phyloP scores from a whole-genome alignment of 805 yeast genomes.

The Ogataea wickerhamii region DNA sequence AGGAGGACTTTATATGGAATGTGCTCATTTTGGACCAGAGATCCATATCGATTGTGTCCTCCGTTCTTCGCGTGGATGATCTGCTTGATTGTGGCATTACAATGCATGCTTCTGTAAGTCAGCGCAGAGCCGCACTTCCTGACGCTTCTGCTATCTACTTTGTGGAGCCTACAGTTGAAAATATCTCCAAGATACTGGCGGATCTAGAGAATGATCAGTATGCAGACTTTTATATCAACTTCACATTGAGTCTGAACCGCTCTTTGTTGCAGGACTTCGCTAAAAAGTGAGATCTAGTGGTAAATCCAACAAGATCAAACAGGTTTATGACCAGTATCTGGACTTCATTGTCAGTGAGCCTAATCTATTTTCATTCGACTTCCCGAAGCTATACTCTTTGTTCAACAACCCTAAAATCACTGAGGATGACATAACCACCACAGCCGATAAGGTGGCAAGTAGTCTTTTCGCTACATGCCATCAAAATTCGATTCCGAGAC shows the following conservation, averaged over 20 bases:
- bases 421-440: constrained; percentile 66
- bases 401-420: constrained; percentile 68
- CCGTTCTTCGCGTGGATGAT: constrained; percentile 91
- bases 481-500: too few relatives aligned
- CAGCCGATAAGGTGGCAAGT: constrained; percentile 68
- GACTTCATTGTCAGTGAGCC: constrained; percentile 94
- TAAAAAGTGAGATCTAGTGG: constrained; percentile 71
- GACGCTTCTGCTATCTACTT: constrained; percentile 96
- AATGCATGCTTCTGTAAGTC: constrained; percentile 70
- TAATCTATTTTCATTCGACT: constrained; percentile 75
- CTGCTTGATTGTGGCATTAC: constrained; percentile 88
- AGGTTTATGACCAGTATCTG: constrained; percentile 90
- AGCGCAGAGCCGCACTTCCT: constrained; percentile 77
- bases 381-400: constrained; percentile 58
- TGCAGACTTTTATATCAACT: constrained; percentile 77
- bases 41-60: constrained; percentile 82
- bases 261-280: constrained; percentile 86
- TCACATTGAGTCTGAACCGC: constrained; percentile 75
- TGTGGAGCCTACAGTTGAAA: constrained; percentile 80
- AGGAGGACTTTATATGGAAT: constrained; percentile 83
- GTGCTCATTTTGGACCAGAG: constrained; percentile 77
- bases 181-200: constrained; percentile 61
- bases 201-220: constrained; percentile 77
- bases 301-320: constrained; percentile 68
- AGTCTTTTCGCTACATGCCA: constrained; percentile 80